Conservation (phyloP, 148 eudicot genomes). For the Spergularia marina region DNA sequence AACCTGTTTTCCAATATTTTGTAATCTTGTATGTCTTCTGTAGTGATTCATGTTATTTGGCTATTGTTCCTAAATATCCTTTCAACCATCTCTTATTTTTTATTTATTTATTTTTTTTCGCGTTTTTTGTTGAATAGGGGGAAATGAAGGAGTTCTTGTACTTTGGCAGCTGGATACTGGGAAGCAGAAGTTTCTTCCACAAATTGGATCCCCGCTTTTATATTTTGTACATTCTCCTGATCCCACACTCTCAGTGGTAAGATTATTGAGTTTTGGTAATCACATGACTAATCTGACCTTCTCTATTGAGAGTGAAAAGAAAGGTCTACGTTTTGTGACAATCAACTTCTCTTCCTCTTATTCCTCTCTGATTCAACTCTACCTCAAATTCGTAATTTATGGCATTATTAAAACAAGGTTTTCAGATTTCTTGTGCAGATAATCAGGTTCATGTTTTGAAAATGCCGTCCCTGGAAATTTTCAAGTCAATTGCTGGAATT, state of each 20-base stretch:
- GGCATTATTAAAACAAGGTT: conserved; percentile 23
- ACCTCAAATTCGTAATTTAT: background rate
- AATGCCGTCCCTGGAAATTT: conserved; percentile 74
- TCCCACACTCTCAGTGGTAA: conserved; percentile 72
- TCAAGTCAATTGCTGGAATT: conserved; percentile 83
- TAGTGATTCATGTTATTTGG: background rate
- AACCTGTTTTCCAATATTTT: background rate
- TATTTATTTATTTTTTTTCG: conserved; percentile 5
- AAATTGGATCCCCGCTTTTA: conserved; percentile 77
- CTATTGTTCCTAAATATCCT: background rate
- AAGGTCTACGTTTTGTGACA: background rate
- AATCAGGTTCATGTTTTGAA: conserved; percentile 69
- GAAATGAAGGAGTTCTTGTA: conserved; percentile 94
- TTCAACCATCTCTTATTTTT: background rate
- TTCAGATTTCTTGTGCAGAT: conserved; percentile 89
- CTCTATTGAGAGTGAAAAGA: background rate
- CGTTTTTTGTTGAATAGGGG: conserved; percentile 45
- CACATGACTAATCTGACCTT: conserved; percentile 4
- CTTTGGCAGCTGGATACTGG: conserved; percentile 96
- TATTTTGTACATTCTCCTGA: conserved; percentile 67
- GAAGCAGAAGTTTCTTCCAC: conserved; percentile 77
- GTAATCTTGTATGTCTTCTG: background rate
- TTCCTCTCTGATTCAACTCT: background rate
- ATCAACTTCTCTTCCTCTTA: background rate
- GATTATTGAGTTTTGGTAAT: conserved; percentile 16